Base-by-base conservation (phyloP, 2,329 filamentous ascomycete genomes). In the Alternaria longipes region DNA sequence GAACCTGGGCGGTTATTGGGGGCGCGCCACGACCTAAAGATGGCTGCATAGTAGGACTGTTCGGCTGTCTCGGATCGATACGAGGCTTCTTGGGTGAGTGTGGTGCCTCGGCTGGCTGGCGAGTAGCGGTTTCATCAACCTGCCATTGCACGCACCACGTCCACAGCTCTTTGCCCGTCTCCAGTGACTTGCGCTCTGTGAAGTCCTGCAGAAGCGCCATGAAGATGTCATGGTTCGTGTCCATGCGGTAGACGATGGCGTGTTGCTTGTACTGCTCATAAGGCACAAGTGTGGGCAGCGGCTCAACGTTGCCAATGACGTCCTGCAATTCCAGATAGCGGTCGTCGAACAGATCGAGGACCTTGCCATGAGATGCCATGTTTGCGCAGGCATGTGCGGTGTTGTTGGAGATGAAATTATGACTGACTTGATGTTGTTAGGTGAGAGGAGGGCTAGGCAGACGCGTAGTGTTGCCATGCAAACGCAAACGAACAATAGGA, bases 81-180 rank as follows among this genome's bases (percentile, higher is more conserved):
- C 74, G 70, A 47, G 63, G 62, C 52, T 70, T 75, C 54, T 77
- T 77, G 4, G 60, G 50, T 14, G 66, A 63, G 22, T 62, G 64
- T 8, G 57, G 46, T 20, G 49, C 22, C 6, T 46, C n/a, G n/a
- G 51, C 36, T 9, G 34, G 51, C 20, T 60, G 52, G 24, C 16
- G 32, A 22, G 59, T 22, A 24, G 49, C 24, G 1, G 54, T 52
- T 18, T 55, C 20, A 9, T 68, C 64, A 7, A 77, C 68, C 18
- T 76, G 62, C 74, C 73, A 77, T 49, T 78, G 76, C 46, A 74
- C 68, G 22, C 55, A 63, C 74, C 74, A 78, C 7, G 70, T 73
- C 76, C 76, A 78, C 4, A 73, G 49, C 57, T 78, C 76, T 47
- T 67, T 70, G 45, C 60, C 50, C 9, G 45, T 45, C 26, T 65